Evolutionary conservation across 2,329 filamentous ascomycete genomes (phyloP).

Genomic region (Colletotrichum liaoningense): DNA sequence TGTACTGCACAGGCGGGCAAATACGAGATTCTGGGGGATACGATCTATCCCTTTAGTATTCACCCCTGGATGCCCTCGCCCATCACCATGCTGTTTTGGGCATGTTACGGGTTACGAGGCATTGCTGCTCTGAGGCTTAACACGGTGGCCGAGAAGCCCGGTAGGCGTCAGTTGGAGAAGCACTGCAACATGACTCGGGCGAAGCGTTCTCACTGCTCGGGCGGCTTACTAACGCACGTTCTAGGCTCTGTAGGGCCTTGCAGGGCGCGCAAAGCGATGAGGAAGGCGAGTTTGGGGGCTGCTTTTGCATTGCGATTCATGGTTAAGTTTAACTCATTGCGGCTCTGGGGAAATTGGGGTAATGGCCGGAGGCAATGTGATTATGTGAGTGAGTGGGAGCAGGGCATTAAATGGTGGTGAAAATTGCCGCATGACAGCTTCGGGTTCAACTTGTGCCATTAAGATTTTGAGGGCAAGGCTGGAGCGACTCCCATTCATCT

Average conservation of each 20-base stretch:
- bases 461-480: background rate
- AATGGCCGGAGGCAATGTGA: background rate
- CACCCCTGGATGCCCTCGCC: background rate
- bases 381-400: background rate
- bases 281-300: background rate
- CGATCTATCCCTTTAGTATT: background rate
- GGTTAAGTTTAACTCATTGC: background rate
- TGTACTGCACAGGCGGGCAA: slow-evolving; percentile 18
- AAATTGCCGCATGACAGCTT: background rate
- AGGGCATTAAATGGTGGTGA: background rate
- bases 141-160: slow-evolving; percentile 24
- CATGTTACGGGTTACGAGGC: slow-evolving; percentile 7
- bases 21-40: slow-evolving; percentile 13
- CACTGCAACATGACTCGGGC: background rate
- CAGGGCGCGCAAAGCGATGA: background rate
- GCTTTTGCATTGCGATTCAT: background rate
- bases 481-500: too few species aligned
- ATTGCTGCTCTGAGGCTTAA: background rate
- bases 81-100: slow-evolving; percentile 16
- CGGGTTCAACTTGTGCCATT: too few species aligned
- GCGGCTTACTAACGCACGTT: background rate
- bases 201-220: background rate
- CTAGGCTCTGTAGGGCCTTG: background rate
- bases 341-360: background rate
- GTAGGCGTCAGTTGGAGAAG: background rate